These are phyloP conservation scores for Entomortierella beljakovae DNA, from an alignment of 192 early-diverging fungal species.

Conservation along the genomic window DNA sequence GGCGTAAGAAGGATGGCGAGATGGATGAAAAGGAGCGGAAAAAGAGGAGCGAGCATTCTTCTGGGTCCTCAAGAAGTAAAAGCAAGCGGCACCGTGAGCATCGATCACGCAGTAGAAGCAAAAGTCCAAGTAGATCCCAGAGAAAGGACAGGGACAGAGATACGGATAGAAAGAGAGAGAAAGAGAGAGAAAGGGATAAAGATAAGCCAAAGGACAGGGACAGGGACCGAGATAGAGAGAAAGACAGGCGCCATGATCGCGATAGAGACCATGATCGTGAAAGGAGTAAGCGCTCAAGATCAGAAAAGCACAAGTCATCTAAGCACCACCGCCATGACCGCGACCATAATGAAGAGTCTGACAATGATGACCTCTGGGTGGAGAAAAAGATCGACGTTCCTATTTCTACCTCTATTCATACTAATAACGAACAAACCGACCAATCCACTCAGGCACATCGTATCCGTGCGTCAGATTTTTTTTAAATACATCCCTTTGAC, in stretches of 20 bases:
- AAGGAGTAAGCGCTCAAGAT: constrained; percentile 10
- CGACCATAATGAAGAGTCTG: neutral
- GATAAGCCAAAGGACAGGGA: neutral
- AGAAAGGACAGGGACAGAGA: constrained; percentile 7
- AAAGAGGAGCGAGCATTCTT: neutral
- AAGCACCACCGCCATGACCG: neutral
- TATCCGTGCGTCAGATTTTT: constrained; percentile 5
- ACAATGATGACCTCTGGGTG: constrained; percentile 15
- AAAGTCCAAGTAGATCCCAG: constrained; percentile 14
- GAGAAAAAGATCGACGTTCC: constrained; percentile 17
- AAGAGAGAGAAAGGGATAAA: neutral
- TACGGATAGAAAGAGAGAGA: constrained; percentile 4
- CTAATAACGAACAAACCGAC: neutral
- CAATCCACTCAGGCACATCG: neutral
- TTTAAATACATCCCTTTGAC: neutral
- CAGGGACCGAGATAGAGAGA: constrained; percentile 1
- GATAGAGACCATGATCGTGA: neutral
- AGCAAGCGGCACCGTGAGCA: constrained; percentile 9
- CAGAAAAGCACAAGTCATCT: constrained; percentile 1
- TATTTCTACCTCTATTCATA: neutral
- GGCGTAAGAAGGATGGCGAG: neutral
- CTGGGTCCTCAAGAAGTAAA: constrained; percentile 11
- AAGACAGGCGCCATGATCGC: neutral
- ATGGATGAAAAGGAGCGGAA: neutral
- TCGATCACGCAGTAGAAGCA: constrained; percentile 19